Evolutionary conservation across 2,329 filamentous ascomycete genomes (phyloP).

Genomic region (Aureobasidium sp.): DNA sequence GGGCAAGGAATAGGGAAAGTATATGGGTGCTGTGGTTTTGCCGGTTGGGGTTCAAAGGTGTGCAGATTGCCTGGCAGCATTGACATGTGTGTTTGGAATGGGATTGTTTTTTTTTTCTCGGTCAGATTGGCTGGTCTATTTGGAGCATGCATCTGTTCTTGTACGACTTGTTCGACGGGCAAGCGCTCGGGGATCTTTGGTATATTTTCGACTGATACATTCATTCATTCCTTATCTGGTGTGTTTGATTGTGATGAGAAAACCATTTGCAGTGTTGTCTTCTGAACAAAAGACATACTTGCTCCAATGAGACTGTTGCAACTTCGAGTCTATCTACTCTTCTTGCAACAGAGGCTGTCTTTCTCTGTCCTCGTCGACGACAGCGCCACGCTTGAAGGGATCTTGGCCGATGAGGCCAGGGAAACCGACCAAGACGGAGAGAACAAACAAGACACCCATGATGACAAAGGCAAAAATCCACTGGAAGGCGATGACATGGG

Average conservation of each 20-base stretch:
- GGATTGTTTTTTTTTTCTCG: background rate
- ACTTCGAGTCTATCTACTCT: slow-evolving; percentile 20
- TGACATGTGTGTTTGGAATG: background rate
- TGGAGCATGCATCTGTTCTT: background rate
- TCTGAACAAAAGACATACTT: too few species aligned
- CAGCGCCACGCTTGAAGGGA: slow-evolving; percentile 41
- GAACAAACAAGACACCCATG: slow-evolving; percentile 65
- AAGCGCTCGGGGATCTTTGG: background rate
- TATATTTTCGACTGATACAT: too few species aligned
- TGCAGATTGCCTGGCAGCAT: slow-evolving; percentile 4
- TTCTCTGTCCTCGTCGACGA: slow-evolving; percentile 46
- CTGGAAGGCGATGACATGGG: slow-evolving; percentile 62
- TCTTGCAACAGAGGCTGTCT: slow-evolving; percentile 47
- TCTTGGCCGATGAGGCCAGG: slow-evolving; percentile 58
- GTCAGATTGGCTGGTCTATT: background rate
- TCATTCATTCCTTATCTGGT: too few species aligned
- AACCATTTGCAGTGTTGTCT: too few species aligned
- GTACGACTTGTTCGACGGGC: background rate
- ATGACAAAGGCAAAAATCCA: slow-evolving; percentile 90
- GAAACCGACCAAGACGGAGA: slow-evolving; percentile 58
- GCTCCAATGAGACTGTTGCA: too few species aligned
- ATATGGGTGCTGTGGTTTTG: background rate
- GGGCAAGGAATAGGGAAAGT: slow-evolving; percentile 1
- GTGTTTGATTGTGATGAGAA: too few species aligned
- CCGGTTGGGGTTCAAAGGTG: background rate